Conservation (phyloP, 495 filamentous ascomycete species). For the Penicillium macrosclerotiorum region DNA sequence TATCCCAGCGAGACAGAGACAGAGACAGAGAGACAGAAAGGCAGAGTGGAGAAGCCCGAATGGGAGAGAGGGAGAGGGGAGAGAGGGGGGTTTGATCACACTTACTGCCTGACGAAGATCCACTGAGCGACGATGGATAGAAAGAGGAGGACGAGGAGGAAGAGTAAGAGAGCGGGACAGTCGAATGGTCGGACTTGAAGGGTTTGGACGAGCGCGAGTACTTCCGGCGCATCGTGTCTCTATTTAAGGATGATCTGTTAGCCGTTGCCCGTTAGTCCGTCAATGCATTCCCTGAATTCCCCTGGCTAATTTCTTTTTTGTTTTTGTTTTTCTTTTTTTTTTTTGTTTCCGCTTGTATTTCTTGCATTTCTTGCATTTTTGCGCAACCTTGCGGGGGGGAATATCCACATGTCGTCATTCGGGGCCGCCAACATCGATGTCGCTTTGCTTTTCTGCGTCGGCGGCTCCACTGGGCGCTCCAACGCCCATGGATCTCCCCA, state of each 20-base stretch:
- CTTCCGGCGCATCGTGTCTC: conserved; percentile 12
- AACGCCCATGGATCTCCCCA: conserved; percentile 12
- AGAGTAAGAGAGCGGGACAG: conserved; percentile 23
- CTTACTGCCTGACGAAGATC: conserved; percentile 23
- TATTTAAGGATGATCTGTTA: too few species aligned
- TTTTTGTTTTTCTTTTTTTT: conserved; percentile 2
- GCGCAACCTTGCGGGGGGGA: conserved; percentile 7
- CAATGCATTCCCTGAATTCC: too few species aligned
- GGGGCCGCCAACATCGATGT: neutral
- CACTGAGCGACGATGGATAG: conserved; percentile 38
- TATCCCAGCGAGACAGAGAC: too few species aligned
- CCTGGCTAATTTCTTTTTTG: conserved; percentile 5
- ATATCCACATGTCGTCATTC: conserved; percentile 13
- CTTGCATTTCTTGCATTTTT: conserved; percentile 9
- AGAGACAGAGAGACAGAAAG: too few species aligned
- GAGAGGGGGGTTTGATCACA: conserved; percentile 1
- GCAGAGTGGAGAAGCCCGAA: too few species aligned
- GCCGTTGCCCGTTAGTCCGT: too few species aligned
- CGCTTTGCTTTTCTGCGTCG: too few species aligned
- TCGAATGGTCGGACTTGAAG: conserved; percentile 7
- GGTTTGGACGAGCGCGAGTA: too few species aligned
- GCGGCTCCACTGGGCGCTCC: conserved; percentile 9
- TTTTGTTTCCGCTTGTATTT: too few species aligned
- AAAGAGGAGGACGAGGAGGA: conserved; percentile 31
- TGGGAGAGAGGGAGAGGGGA: too few species aligned